A percentile compares a stretch with the other conserved stretches of the same genome.
These are phyloP conservation scores for Macrolepiota dolichaula DNA, from an alignment of 768 basidiomycete species.

Conservation along the genomic window DNA sequence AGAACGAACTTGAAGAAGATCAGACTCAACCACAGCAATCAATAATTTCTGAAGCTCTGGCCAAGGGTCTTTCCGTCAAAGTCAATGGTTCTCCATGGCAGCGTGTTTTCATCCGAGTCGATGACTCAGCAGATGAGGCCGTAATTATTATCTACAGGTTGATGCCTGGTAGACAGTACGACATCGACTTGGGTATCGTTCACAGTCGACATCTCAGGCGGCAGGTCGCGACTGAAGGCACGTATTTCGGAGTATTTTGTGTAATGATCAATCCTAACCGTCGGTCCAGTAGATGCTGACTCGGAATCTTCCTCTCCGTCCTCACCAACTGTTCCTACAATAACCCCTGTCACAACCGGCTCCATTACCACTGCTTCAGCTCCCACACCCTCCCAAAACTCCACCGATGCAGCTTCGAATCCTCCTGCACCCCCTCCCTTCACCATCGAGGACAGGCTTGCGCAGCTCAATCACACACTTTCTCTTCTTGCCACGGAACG, in stretches of 20 bases:
- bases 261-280: not conserved
- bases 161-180: constrained; percentile 86
- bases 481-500: constrained; percentile 61
- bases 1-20: constrained; percentile 7
- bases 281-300: constrained; percentile 20
- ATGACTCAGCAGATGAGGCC: constrained; percentile 81
- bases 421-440: constrained; percentile 29
- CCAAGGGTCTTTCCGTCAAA: constrained; percentile 73
- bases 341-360: constrained; percentile 2
- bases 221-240: constrained; percentile 69
- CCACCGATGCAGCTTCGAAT: constrained; percentile 11
- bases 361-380: not conserved
- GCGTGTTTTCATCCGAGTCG: constrained; percentile 72
- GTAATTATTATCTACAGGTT: constrained; percentile 90
- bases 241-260: constrained; percentile 14
- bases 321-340: constrained; percentile 11
- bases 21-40: constrained; percentile 20
- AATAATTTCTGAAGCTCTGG: constrained; percentile 63
- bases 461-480: constrained; percentile 67
- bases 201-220: constrained; percentile 43
- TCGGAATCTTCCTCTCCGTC: constrained; percentile 30
- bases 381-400: constrained; percentile 14
- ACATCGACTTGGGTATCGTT: constrained; percentile 78
- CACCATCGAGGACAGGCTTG: constrained; percentile 64
- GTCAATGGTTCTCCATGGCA: constrained; percentile 81